phyloP scores from a whole-genome alignment of 257 asterid species.

The Coffea eugenioides region DNA sequence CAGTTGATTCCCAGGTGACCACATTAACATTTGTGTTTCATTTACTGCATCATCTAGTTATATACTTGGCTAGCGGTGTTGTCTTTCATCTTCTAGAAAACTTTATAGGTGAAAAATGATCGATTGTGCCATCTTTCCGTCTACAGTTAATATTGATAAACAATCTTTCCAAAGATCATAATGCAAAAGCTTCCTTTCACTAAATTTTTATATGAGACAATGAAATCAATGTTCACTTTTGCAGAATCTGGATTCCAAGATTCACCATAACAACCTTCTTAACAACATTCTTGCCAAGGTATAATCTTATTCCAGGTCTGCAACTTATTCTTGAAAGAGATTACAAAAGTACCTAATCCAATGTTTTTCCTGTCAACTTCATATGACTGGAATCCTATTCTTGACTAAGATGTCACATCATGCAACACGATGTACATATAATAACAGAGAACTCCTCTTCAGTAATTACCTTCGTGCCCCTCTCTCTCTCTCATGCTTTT shows the following conservation, averaged over 20 bases:
- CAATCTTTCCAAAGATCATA: neutral
- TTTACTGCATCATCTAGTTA: neutral
- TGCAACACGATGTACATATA: neutral
- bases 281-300: slow-evolving; percentile 96
- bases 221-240: slow-evolving; percentile 13
- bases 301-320: slow-evolving; percentile 10
- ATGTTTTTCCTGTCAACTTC: neutral
- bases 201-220: neutral
- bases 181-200: neutral
- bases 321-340: slow-evolving; percentile 4
- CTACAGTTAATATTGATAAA: neutral
- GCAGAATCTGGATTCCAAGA: slow-evolving; percentile 94
- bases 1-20: neutral
- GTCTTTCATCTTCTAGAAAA: neutral
- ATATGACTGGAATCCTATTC: neutral
- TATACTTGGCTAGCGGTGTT: neutral
- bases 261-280: slow-evolving; percentile 91
- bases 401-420: neutral
- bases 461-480: neutral
- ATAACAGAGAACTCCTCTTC: neutral
- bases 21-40: neutral
- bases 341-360: neutral
- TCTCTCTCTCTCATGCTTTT: neutral
- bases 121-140: neutral
- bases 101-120: neutral